phyloP scores from a whole-genome alignment of 1,139 yeast species.

The Yamadazyma songkhlaensis region DNA sequence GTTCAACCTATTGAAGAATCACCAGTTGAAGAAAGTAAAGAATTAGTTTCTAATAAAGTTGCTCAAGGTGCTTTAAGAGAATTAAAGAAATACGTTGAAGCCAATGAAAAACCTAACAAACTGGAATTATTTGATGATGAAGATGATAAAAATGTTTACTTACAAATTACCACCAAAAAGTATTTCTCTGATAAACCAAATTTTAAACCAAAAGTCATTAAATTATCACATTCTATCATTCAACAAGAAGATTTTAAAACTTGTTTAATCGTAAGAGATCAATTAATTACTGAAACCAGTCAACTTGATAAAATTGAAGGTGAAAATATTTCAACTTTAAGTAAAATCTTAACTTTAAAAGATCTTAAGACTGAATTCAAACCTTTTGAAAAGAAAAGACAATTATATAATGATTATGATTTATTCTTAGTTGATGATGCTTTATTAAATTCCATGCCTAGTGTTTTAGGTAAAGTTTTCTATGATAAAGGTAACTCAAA shows the following conservation, averaged over 20 bases:
- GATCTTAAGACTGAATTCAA: constrained; percentile 67
- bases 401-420: constrained; percentile 58
- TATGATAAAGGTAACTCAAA: constrained; percentile 53
- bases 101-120: constrained; percentile 26
- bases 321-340: constrained; percentile 45
- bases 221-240: constrained; percentile 49
- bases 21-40: constrained; percentile 1
- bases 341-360: constrained; percentile 50
- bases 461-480: constrained; percentile 76
- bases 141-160: constrained; percentile 49
- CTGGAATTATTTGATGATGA: constrained; percentile 44
- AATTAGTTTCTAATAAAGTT: constrained; percentile 19
- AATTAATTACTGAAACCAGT: constrained; percentile 54
- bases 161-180: constrained; percentile 65
- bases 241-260: constrained; percentile 46
- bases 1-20: constrained; percentile 3
- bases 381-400: constrained; percentile 69
- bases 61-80: constrained; percentile 50
- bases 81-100: constrained; percentile 41
- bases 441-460: constrained; percentile 76
- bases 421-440: constrained; percentile 83
- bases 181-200: constrained; percentile 60
- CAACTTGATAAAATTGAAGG: constrained; percentile 61
- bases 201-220: constrained; percentile 70
- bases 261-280: constrained; percentile 74